A percentile compares a stretch with the other conserved stretches of the same genome.
phyloP scores from a whole-genome alignment of 257 asterid species.

The Solanum corneliomulleri region DNA sequence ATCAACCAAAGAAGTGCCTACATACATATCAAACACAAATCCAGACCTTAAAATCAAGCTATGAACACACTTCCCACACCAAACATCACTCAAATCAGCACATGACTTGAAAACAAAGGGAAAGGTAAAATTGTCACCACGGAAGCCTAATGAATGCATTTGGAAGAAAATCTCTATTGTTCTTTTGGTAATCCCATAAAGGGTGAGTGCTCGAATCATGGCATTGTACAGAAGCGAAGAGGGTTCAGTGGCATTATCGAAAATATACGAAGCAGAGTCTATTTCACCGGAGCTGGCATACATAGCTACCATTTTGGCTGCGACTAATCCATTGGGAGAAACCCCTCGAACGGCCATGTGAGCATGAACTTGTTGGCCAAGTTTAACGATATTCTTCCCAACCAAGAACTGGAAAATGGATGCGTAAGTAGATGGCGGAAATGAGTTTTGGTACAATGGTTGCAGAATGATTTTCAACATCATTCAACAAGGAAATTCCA shows the following conservation, averaged over 20 bases:
- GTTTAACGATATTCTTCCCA: constrained; percentile 45
- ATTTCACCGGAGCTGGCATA: constrained; percentile 86
- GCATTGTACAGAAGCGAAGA: constrained; percentile 56
- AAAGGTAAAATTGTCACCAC: constrained; percentile 64
- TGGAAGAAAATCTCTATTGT: constrained; percentile 11
- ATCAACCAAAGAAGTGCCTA: constrained; percentile 59
- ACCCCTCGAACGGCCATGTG: constrained; percentile 48
- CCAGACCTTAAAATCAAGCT: constrained; percentile 53
- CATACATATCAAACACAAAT: constrained; percentile 39
- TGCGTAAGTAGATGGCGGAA: constrained; percentile 34
- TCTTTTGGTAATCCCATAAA: constrained; percentile 24
- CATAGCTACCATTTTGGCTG: constrained; percentile 92
- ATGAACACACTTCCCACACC: constrained; percentile 42
- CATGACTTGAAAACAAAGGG: constrained; percentile 75
- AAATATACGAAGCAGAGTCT: constrained; percentile 39
- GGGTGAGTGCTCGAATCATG: constrained; percentile 56
- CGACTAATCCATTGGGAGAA: constrained; percentile 32
- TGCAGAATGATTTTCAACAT: constrained; percentile 27
- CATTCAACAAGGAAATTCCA: neutral
- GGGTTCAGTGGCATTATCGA: constrained; percentile 20
- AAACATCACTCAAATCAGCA: constrained; percentile 19
- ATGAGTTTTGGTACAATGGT: constrained; percentile 22
- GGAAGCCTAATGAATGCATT: constrained; percentile 40
- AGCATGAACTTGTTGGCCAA: constrained; percentile 69
- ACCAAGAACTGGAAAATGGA: constrained; percentile 51